Evolutionary conservation across 2,329 filamentous ascomycete species (phyloP), one percentile per base, ranked within the genome.

Genomic region (Coniochaeta prunicola): DNA sequence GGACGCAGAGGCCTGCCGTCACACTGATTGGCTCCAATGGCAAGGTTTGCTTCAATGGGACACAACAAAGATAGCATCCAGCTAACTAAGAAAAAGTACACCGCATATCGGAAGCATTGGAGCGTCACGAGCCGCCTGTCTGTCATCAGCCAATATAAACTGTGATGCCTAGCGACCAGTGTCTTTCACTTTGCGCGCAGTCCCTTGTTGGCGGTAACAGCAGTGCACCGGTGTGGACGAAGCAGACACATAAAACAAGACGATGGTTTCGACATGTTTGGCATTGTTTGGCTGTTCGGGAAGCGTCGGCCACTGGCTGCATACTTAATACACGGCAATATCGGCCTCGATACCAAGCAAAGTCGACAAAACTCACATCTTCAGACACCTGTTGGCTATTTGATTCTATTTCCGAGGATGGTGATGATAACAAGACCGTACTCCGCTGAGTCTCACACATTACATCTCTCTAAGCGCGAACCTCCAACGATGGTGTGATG

Each of bases 151-250:
- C 59, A 57, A 48, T 55, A 21, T 57, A 63, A 62, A 64, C 62
- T 61, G 59, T 61, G 60, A 64, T 63, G 61, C 63, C 59, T 63
- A 63, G 62, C 55, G 53, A 36, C 40, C 45, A 59, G 55, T 21
- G 19, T 48, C 10, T 4, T 26, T 36, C 21, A 34, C 10, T 17
- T 13, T 28, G 13, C 13, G 9, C 19, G 36, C 30, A 56, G 15
- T 48, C 50, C 26, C 34, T 34, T 31, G 33, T 36, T 6, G 5
- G 19, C 38, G 34, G n/a, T 42, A 26, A 42, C 38, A 24, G 34
- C 19, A 4, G 26, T n/a, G 45, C 17, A 54, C 33, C 28, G 31
- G 21, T 26, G 21, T 34, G 40, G 50, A 42, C 57, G 53, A 30
- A 33, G 53, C 33, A 30, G 54, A 17, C 57, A 55, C 38, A 54